Percentiles rank a stretch among this genome's conserved stretches.
Evolutionary conservation across 2,329 filamentous ascomycete genomes (phyloP).

Genomic region (Shiraia sp.): DNA sequence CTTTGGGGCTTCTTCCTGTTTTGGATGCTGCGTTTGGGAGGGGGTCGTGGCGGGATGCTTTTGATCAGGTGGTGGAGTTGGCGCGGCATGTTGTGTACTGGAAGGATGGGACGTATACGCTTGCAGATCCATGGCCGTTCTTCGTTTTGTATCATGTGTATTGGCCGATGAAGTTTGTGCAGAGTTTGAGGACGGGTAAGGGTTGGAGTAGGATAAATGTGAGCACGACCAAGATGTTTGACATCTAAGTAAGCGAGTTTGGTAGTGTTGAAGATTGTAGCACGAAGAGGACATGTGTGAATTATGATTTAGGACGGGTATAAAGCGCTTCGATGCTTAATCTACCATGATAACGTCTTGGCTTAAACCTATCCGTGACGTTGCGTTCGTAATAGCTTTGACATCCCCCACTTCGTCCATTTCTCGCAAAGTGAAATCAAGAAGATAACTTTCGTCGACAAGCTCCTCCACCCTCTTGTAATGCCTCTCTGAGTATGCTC

Average conservation of each 20-base stretch:
- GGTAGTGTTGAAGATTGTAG: no score
- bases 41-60: conserved; percentile 20
- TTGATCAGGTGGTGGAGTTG: conserved; percentile 38
- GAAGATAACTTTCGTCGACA: conserved; percentile 89
- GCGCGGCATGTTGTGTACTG: conserved; percentile 50
- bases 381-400: conserved; percentile 30
- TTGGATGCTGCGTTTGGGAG: conserved; percentile 24
- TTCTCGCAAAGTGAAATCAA: conserved; percentile 89
- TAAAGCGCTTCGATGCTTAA: conserved; percentile 7
- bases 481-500: conserved; percentile 89
- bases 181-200: conserved; percentile 49
- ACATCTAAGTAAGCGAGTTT: conserved; percentile 6
- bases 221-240: conserved; percentile 65
- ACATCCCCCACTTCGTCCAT: conserved; percentile 72
- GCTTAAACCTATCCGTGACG: conserved; percentile 20
- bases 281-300: neutral
- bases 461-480: conserved; percentile 88
- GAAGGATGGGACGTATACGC: conserved; percentile 55
- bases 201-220: conserved; percentile 68
- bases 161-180: conserved; percentile 58
- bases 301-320: no score
- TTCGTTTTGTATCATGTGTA: conserved; percentile 59
- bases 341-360: conserved; percentile 40
- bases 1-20: conserved; percentile 50
- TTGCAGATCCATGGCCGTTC: conserved; percentile 56